phyloP scores from a whole-genome alignment of 352 stramenopile species.

The Salisapilia sapeloensis region DNA sequence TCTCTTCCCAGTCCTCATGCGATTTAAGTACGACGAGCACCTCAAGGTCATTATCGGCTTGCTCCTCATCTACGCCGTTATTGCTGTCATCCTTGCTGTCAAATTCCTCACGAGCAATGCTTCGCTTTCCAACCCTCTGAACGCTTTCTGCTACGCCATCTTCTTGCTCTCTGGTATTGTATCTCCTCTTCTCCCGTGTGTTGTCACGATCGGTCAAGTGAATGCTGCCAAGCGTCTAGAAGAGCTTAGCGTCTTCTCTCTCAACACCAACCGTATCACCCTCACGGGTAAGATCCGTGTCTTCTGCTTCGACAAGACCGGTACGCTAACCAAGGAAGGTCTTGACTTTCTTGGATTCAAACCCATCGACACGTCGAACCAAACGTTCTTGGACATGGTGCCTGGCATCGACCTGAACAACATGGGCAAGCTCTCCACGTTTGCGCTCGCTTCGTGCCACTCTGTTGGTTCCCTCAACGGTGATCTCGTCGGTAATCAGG shows the following conservation, averaged over 20 bases:
- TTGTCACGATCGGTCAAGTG: conserved; percentile 58
- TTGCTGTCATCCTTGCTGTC: conserved; percentile 28
- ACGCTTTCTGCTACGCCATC: conserved; percentile 32
- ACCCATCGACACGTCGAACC: conserved; percentile 1
- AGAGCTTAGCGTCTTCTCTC: conserved; percentile 34
- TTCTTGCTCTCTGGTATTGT: conserved; percentile 40
- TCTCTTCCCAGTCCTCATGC: conserved; percentile 49
- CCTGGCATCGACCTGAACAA: conserved; percentile 4
- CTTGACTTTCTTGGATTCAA: conserved; percentile 34
- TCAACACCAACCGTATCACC: conserved; percentile 50
- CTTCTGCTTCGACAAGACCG: conserved; percentile 80
- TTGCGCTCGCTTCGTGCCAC: conserved; percentile 66
- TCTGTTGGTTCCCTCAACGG: conserved; percentile 38
- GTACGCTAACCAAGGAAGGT: conserved; percentile 71
- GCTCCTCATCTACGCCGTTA: conserved; percentile 32
- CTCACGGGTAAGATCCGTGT: conserved; percentile 69
- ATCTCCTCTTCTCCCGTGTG: conserved; percentile 57
- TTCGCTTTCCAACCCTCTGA: conserved; percentile 32
- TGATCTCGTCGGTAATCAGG: conserved; percentile 51
- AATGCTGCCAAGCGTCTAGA: conserved; percentile 44
- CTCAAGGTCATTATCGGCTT: conserved; percentile 45
- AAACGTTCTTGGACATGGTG: conserved; percentile 4
- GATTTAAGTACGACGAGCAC: conserved; percentile 80
- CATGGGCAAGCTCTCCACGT: conserved; percentile 6
- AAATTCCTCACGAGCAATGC: conserved; percentile 22